A percentile compares a stretch with the other conserved stretches of the same genome.
Evolutionary conservation across 75 land plant species (phyloP).

Genomic region (Chamaecyparis obtusa): DNA sequence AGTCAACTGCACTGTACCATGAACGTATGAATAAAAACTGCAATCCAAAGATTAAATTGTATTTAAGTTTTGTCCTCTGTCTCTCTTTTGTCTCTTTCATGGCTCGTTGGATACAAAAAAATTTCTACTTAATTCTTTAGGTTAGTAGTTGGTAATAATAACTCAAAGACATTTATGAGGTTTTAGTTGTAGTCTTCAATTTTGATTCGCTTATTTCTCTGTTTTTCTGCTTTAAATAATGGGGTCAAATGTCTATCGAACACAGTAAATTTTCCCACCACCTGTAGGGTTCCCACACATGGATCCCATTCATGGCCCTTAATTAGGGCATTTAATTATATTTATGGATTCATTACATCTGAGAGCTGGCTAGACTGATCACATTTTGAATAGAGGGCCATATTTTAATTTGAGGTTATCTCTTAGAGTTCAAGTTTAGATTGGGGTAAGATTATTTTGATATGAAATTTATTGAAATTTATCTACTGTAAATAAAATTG

Average conservation of each 20-base stretch:
- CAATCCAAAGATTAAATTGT: slow-evolving; percentile 2
- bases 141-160: background rate
- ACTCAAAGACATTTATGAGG: background rate
- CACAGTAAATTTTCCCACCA: background rate
- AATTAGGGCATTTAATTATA: slow-evolving; percentile 5
- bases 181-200: background rate
- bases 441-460: too few species aligned
- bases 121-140: background rate
- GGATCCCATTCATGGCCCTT: background rate
- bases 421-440: too few species aligned
- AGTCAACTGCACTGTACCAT: slow-evolving; percentile 4
- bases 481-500: too few species aligned
- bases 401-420: too few species aligned
- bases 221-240: background rate
- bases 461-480: too few species aligned
- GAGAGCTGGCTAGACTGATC: background rate
- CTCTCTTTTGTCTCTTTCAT: slow-evolving; percentile 4
- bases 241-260: background rate
- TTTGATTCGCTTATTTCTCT: background rate
- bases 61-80: slow-evolving; percentile 1
- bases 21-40: background rate
- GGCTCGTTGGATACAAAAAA: background rate
- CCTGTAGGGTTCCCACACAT: background rate
- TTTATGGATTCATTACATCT: background rate
- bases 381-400: too few species aligned